Evolutionary conservation across 257 asterid genomes (phyloP), one percentile per base, ranked within the genome.

Genomic region (Scutellaria minor): DNA sequence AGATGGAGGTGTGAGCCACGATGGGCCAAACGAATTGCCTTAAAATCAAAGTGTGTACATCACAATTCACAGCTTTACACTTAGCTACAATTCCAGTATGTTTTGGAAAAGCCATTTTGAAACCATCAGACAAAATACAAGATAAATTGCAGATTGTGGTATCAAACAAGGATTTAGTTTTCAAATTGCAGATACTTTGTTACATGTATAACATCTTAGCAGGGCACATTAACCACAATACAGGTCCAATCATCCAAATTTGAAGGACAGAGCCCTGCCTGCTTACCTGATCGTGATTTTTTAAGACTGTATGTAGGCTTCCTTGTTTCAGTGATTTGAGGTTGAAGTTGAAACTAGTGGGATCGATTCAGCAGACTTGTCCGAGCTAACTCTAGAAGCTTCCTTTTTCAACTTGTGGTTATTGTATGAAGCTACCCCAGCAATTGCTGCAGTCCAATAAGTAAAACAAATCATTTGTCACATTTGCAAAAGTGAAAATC

Each of bases 391-490:
- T 53, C 81, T 83, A 66, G 90, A 66, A 75, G 96, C 90, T 80
- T 85, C 95, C 86, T 82, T 94, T 62, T 89, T 91, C 86, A 94
- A 79, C 89, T 94, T 91, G 84, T 79, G 87, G 78, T 91, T 91
- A 69, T 91, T 94, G 83, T 94, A 94, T 31, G 96, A 97, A 68
- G 91, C 99, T 48, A 94, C 98, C 70, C 99, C 98, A 41, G 83
- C 86, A 68, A 94, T 91, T 47, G 99, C 99, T 94, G 97, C 89
- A 78, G 56, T 22, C 2, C 24, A 10, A 70, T 50, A 67, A 58
- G 67, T 12, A n/a, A 65, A 7, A 14, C 22, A 45, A 45, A 18
- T 40, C 3, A 40, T 10, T 72, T 50, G 7, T 62, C 64, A 18
- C 41, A 22, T 9, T 31, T 64, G 24, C 41, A 35, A 66, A 18